Evolutionary conservation across 805 yeast species (phyloP), one percentile per base, ranked within the genome.

Genomic region (Barnettozyma siamensis): DNA sequence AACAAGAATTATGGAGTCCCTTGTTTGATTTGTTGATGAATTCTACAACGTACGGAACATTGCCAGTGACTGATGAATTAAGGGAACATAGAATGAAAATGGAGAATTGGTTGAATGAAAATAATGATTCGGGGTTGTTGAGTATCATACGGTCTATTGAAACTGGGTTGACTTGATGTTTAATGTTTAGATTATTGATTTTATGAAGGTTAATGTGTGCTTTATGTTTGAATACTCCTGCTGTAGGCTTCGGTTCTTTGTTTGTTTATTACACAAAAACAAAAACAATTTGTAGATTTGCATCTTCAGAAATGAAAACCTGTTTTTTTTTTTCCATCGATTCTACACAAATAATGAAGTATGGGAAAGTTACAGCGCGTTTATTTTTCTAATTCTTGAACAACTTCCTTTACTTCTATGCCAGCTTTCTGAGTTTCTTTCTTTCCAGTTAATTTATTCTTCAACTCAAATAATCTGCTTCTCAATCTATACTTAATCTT

Each of bases 1-100:
- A 83, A 47, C 67, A 62, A 27, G 78, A 76, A 2, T 42, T 84
- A 7, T 88, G 97, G 97, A 57, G 49, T 4, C 75, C 76, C 2
- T 58, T 88, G 19, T 86, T 88, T 59, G 74, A 75, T 29, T 42
- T 69, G 2, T 60, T 88, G 39, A 62, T 88, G 31, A 86, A 88
- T 49, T 77, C 93, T 7, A 67, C 63, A 21, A 44, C 43, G 6
- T 33, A 38, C 40, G 61, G 60, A 5, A 44, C 55, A 8, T 49
- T 66, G 33, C 83, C 86, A 2, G 59, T 73, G 9, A 59, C 66
- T 0, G 48, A 61, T 3, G 57, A 56, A 26, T 42, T 79, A 18
- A 46, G 51, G 11, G 48, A 46, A 9, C 65, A 64, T 18, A 53
- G 78, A 32, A 16, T 40, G 5, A 52, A 49, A 33, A 51, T 78